Conservation (phyloP, 129 eudicot genomes). For the Tanacetum coccineum region DNA sequence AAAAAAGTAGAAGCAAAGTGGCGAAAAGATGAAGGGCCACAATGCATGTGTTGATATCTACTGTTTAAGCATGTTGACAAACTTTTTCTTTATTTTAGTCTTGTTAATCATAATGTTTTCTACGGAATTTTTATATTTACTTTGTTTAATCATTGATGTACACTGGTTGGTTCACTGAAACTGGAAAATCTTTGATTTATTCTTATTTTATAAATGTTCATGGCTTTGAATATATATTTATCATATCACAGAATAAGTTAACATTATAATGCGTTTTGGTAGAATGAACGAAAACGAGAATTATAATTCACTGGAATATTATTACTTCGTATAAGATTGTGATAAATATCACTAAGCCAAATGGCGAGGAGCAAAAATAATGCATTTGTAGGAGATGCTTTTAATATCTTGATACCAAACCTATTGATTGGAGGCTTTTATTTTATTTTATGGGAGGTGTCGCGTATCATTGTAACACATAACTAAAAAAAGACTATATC, state of each 20-base stretch:
- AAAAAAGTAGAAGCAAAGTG: conserved; percentile 14
- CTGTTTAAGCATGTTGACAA: conserved; percentile 27
- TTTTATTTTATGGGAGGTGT: not conserved
- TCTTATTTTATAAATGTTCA: not conserved
- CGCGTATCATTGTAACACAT: too few relatives aligned
- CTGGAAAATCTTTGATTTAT: not conserved
- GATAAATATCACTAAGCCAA: not conserved
- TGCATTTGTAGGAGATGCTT: not conserved
- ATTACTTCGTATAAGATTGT: not conserved
- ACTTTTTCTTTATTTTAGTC: conserved; percentile 26
- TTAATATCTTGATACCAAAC: not conserved
- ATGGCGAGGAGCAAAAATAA: not conserved
- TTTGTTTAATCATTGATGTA: conserved; percentile 23
- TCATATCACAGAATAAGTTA: not conserved
- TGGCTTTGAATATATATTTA: not conserved
- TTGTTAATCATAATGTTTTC: conserved; percentile 18
- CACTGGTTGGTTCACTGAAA: conserved; percentile 22
- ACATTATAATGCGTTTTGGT: not conserved
- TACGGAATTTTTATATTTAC: not conserved
- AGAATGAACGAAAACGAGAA: not conserved
- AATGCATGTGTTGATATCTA: not conserved
- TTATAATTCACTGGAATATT: not conserved
- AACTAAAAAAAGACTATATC: too few relatives aligned
- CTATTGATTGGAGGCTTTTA: not conserved
- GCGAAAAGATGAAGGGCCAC: conserved; percentile 17